Base-by-base conservation (phyloP, 2,329 filamentous ascomycete species). In the Pestalotiopsis sp. region DNA sequence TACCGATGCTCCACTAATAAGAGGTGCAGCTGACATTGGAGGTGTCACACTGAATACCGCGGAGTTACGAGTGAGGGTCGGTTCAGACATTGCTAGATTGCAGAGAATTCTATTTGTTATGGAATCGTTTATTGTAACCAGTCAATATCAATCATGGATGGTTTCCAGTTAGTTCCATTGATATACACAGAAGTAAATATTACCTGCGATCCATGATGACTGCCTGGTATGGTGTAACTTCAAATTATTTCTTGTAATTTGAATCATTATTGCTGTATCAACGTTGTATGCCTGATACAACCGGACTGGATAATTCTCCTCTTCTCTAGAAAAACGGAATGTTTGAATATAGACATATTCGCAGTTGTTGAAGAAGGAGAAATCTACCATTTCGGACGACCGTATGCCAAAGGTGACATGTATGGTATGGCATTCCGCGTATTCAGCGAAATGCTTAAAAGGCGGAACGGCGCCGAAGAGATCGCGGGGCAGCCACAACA, bases 1-100 rank as follows among this genome's bases (percentile, higher is more conserved):
- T 40, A 41, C 61, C 61, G 61, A 64, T 40, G 61, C 40, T 40
- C 61, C 61, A 64, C 61, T 20, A 31, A 38, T 11, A 17, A 36
- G 58, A 62, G 27, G 23, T 27, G 59, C 59, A 62, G 27, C 59
- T 62, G 27, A 62, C 31, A 36, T 17, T 62, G 17, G n/a, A 36
- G 59, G 27, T 62, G 36, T 36, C 59, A 62, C 59, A 36, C 27
- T 14, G 59, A 40, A 36, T 41, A 62, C 31, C 20, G 45, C 45
- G 45, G 45, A 52, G 45, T n/a, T 52, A 20, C 20, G 31, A n/a
- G 17, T 52, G 45, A 9, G 7, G 14, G 17, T 52, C 11, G 7
- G 41, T n/a, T 23, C 45, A 52, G 45, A 52, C 6, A 3, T n/a
- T 7, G 17, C 45, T 14, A 52, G 17, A 52, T 52, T 9, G 17